A percentile compares a stretch with the other conserved stretches of the same genome.
These are phyloP conservation scores for Linanthus parryae DNA, from an alignment of 148 eudicot genomes.

Conservation along the genomic window DNA sequence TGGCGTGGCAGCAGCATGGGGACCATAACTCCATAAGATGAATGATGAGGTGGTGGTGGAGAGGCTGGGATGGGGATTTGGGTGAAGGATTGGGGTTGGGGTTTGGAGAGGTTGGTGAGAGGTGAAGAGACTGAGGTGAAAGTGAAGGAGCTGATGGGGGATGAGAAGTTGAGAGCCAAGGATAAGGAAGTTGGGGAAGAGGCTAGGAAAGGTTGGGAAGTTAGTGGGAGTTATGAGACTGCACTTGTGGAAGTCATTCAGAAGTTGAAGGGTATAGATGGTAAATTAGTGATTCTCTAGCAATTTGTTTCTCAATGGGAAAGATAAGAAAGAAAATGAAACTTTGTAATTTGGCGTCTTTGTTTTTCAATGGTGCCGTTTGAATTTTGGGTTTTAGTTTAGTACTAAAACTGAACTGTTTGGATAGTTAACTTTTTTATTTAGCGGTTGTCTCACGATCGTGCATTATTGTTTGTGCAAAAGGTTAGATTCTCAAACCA, in stretches of 20 bases:
- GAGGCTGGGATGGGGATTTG: conserved; percentile 17
- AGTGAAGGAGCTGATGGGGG: conserved; percentile 12
- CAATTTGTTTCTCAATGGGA: too few species aligned
- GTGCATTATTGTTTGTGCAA: too few species aligned
- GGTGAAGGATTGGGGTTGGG: conserved; percentile 18
- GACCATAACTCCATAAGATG: conserved; percentile 21
- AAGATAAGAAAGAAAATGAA: too few species aligned
- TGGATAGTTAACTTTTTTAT: too few species aligned
- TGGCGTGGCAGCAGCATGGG: conserved; percentile 17
- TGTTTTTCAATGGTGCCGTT: too few species aligned
- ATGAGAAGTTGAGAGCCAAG: conserved; percentile 5
- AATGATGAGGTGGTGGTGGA: conserved; percentile 13
- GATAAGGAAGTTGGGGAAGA: conserved; percentile 13
- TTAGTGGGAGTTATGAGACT: conserved; percentile 19
- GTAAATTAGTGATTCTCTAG: background rate
- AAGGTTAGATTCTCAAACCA: too few species aligned
- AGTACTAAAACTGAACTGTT: too few species aligned
- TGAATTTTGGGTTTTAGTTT: too few species aligned
- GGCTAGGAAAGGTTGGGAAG: conserved; percentile 16
- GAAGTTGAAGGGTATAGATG: conserved; percentile 3
- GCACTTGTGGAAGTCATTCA: background rate
- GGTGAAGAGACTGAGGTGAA: conserved; percentile 12
- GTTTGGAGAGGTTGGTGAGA: conserved; percentile 9
- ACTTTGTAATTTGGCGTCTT: too few species aligned
- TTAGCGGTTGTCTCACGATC: too few species aligned